Percentiles rank a stretch among this genome's conserved stretches.
Evolutionary conservation across 192 early-diverging fungal genomes (phyloP).

Genomic region (Helicostylum pulchrum): DNA sequence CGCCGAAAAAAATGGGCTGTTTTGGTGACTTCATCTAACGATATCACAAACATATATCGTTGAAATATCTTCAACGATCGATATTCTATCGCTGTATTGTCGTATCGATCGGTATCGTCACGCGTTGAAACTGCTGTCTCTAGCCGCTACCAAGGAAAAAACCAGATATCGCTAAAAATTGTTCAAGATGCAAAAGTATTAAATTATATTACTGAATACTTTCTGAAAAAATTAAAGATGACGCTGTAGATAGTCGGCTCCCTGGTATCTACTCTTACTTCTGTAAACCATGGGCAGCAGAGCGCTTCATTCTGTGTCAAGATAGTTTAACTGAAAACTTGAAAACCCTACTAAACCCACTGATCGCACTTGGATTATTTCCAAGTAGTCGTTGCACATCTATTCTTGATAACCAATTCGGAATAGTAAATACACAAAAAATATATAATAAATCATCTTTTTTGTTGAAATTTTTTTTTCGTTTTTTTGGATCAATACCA

Average conservation of each 20-base stretch:
- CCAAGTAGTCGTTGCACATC: not conserved
- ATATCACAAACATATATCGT: no score
- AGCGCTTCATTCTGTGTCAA: conserved; percentile 5
- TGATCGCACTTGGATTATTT: conserved; percentile 13
- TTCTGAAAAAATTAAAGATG: not conserved
- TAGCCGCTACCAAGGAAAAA: not conserved
- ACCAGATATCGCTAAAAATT: conserved; percentile 1
- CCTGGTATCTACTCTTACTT: conserved; percentile 2
- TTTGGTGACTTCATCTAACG: no score
- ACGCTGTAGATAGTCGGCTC: conserved; percentile 1
- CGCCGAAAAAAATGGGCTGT: no score
- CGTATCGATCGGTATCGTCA: no score
- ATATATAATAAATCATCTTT: no score
- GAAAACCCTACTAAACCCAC: not conserved
- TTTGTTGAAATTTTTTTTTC: no score
- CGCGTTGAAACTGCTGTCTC: no score
- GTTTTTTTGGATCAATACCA: no score
- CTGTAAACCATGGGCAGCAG: conserved; percentile 4
- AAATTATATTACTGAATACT: conserved; percentile 5
- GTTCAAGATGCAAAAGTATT: conserved; percentile 4
- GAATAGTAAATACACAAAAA: no score
- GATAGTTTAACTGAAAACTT: conserved; percentile 8
- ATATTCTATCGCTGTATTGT: no score
- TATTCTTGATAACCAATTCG: conserved; percentile 13
- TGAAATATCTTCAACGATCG: no score